These are phyloP conservation scores for Lumnitzera racemosa DNA, from an alignment of 345 rosid genomes.

Conservation along the genomic window DNA sequence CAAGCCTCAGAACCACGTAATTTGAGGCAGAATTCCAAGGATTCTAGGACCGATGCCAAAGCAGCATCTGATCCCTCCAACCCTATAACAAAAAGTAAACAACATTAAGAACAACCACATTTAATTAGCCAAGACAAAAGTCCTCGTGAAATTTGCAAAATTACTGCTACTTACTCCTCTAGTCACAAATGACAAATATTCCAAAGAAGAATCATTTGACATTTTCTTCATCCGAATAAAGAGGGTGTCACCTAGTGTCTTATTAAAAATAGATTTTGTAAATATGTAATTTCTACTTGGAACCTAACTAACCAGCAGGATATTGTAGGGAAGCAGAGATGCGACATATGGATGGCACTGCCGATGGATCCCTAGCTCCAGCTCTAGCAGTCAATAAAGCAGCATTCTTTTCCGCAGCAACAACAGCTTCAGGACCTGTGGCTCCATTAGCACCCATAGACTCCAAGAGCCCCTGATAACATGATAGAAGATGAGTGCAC, in stretches of 20 bases:
- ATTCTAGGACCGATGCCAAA: constrained; percentile 72
- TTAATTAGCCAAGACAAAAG: neutral
- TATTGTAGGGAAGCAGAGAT: constrained; percentile 93
- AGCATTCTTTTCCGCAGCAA: constrained; percentile 90
- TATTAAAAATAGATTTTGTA: neutral
- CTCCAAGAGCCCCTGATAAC: constrained; percentile 82
- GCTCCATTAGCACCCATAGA: constrained; percentile 86
- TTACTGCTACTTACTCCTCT: no score
- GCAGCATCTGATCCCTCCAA: constrained; percentile 92
- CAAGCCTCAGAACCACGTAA: constrained; percentile 94
- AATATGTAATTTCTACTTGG: neutral
- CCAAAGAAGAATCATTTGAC: no score
- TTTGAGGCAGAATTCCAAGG: constrained; percentile 81
- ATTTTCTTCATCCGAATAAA: no score
- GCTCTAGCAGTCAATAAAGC: constrained; percentile 93
- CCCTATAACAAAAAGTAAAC: constrained; percentile 27
- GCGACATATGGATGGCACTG: constrained; percentile 95
- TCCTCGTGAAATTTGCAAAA: no score
- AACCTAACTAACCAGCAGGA: constrained; percentile 59
- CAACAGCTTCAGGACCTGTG: constrained; percentile 82
- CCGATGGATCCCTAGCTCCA: constrained; percentile 98
- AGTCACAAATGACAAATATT: no score
- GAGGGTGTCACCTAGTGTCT: neutral
- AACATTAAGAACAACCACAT: neutral
- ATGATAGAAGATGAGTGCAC: constrained; percentile 14